phyloP scores from a whole-genome alignment of 2,329 filamentous ascomycete genomes.

The Xylaria sp. region DNA sequence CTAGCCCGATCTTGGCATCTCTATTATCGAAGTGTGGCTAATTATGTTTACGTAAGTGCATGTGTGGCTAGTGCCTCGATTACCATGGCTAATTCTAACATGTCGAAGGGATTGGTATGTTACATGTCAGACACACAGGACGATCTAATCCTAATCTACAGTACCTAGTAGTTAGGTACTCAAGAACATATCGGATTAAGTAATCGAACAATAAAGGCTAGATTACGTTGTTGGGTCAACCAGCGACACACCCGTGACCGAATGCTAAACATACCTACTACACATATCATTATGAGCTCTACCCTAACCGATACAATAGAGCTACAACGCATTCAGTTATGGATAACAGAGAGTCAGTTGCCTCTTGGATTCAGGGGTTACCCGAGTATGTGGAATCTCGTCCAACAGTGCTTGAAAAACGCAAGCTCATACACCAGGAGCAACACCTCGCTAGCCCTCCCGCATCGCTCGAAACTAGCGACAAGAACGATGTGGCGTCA shows the following conservation, averaged over 20 bases:
- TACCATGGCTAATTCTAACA: too few species aligned
- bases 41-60: neutral
- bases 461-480: neutral
- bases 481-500: conserved; percentile 8
- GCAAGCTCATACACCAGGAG: conserved; percentile 13
- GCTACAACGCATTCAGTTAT: neutral
- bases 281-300: neutral
- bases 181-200: too few species aligned
- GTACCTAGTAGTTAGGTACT: too few species aligned
- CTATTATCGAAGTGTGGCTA: conserved; percentile 18
- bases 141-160: too few species aligned
- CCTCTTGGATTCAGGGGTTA: conserved; percentile 15
- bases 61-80: conserved; percentile 17
- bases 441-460: conserved; percentile 11
- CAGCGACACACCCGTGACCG: neutral
- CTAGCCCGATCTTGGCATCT: conserved; percentile 30
- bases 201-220: neutral
- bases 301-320: neutral
- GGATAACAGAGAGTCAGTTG: conserved; percentile 12
- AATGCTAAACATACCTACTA: neutral
- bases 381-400: conserved; percentile 8
- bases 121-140: too few species aligned
- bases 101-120: too few species aligned
- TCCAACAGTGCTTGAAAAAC: conserved; percentile 6
- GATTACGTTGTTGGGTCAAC: conserved; percentile 9